These are phyloP conservation scores for Xylariaceae sp. DNA, from an alignment of 2,329 filamentous ascomycete genomes.

Conservation along the genomic window DNA sequence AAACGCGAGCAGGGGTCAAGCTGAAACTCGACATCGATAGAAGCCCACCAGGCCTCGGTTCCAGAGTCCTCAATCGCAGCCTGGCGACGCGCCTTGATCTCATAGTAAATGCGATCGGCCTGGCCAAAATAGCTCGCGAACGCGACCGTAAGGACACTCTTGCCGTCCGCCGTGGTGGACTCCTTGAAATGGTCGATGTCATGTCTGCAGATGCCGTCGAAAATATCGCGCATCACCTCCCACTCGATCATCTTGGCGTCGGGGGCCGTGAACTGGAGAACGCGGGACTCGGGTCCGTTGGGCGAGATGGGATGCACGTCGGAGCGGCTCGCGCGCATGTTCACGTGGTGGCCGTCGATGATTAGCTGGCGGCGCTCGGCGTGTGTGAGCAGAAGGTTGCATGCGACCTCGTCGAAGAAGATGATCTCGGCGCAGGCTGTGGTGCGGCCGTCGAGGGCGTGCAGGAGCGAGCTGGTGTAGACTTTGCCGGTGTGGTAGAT, in stretches of 20 bases:
- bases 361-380: neutral
- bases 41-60: neutral
- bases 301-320: neutral
- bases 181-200: constrained; percentile 5
- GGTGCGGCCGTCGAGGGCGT: neutral
- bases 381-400: neutral
- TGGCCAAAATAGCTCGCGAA: constrained; percentile 13
- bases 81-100: neutral
- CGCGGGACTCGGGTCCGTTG: neutral
- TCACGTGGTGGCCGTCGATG: neutral
- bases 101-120: constrained; percentile 1
- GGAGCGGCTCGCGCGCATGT: constrained; percentile 4
- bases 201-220: constrained; percentile 5
- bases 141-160: constrained; percentile 1
- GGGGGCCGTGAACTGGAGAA: constrained; percentile 7
- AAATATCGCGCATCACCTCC: neutral
- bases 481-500: constrained; percentile 8
- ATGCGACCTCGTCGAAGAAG: constrained; percentile 8
- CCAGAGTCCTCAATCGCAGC: neutral
- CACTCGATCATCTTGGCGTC: neutral
- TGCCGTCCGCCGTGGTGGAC: neutral
- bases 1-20: constrained; percentile 6
- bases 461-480: constrained; percentile 6
- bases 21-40: neutral
- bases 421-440: constrained; percentile 10